These are phyloP conservation scores for Colletotrichum sp. DNA, from an alignment of 2,329 filamentous ascomycete genomes.

Conservation along the genomic window DNA sequence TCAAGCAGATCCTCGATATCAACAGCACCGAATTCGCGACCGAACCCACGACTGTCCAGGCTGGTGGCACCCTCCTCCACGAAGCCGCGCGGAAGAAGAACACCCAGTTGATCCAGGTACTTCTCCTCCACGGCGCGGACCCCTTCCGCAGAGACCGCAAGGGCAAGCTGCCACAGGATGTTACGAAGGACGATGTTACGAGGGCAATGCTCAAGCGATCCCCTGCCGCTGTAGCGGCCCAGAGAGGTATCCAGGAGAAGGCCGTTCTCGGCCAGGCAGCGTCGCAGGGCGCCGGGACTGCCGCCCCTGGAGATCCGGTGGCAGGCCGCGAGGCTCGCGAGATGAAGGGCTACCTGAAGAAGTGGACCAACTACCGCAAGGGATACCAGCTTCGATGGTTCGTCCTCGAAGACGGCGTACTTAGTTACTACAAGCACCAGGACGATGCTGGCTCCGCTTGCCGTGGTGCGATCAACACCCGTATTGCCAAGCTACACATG, in stretches of 20 bases:
- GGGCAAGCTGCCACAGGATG: constrained; percentile 93
- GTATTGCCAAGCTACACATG: constrained; percentile 93
- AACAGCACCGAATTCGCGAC: constrained; percentile 90
- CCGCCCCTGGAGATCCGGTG: constrained; percentile 62
- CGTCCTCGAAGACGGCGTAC: constrained; percentile 92
- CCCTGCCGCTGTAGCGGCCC: constrained; percentile 90
- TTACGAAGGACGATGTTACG: constrained; percentile 93
- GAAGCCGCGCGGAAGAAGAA: constrained; percentile 92
- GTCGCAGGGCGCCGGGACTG: constrained; percentile 58
- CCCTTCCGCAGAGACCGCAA: constrained; percentile 94
- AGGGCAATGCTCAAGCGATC: constrained; percentile 90
- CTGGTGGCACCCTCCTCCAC: constrained; percentile 91
- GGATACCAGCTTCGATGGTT: constrained; percentile 98
- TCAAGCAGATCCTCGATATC: constrained; percentile 88
- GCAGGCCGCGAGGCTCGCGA: constrained; percentile 88
- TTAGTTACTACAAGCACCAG: constrained; percentile 99
- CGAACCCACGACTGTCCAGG: constrained; percentile 76
- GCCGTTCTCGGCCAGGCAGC: constrained; percentile 83
- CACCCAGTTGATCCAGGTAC: constrained; percentile 83
- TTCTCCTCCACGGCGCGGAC: constrained; percentile 93
- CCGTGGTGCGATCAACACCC: constrained; percentile 98
- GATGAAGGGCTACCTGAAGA: constrained; percentile 99
- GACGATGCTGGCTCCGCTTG: constrained; percentile 96
- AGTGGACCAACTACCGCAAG: constrained; percentile 99
- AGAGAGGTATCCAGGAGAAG: constrained; percentile 95